Evolutionary conservation across 2,329 filamentous ascomycete genomes (phyloP).

Genomic region (Biscogniauxia marginata): DNA sequence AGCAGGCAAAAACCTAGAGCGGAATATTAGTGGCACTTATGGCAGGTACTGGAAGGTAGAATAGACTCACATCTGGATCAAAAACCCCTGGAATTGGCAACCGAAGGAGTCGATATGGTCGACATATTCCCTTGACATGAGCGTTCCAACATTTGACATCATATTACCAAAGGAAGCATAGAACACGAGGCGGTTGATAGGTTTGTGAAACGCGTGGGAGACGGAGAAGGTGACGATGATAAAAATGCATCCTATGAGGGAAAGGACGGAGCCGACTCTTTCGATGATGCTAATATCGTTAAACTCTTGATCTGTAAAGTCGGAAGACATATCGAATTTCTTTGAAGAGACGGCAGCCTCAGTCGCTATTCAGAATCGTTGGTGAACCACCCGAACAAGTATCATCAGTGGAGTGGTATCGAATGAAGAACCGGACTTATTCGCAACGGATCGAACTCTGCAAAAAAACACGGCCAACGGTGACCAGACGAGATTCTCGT

Average conservation of each 20-base stretch:
- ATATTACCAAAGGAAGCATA: constrained; percentile 82
- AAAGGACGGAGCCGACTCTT: constrained; percentile 67
- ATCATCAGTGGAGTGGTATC: neutral
- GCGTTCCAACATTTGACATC: constrained; percentile 71
- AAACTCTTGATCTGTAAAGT: constrained; percentile 37
- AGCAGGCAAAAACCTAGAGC: constrained; percentile 71
- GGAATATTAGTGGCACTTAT: constrained; percentile 6
- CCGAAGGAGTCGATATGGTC: constrained; percentile 45
- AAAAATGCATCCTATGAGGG: constrained; percentile 67
- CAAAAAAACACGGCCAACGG: too few relatives aligned
- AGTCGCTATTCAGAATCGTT: neutral
- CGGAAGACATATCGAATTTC: neutral
- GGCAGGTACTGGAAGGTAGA: constrained; percentile 1
- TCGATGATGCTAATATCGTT: constrained; percentile 61
- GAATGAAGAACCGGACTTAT: neutral
- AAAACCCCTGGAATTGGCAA: constrained; percentile 72
- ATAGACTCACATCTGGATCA: constrained; percentile 74
- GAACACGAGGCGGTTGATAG: constrained; percentile 84
- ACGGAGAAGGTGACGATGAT: constrained; percentile 69
- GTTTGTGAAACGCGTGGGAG: constrained; percentile 74
- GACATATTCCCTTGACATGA: constrained; percentile 67
- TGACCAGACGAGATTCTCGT: too few relatives aligned
- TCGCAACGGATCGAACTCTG: neutral
- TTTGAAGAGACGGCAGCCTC: neutral
- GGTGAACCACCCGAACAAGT: neutral